Percentiles rank a stretch among this genome's conserved stretches.
Conservation (phyloP, 768 basidiomycete species). For the Dendrothele bispora region DNA sequence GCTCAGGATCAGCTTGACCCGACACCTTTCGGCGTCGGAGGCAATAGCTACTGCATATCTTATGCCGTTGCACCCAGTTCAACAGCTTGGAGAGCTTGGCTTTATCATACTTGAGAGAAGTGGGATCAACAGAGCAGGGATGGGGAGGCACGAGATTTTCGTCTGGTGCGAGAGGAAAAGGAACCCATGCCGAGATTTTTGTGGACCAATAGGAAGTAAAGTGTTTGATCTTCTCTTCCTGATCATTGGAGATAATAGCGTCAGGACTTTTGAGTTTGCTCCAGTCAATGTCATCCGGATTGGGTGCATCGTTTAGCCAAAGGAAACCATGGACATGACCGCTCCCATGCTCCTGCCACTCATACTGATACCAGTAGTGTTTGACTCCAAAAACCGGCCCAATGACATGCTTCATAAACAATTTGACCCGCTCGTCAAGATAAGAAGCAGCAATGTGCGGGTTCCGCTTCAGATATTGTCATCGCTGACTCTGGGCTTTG, state of each 20-base stretch:
- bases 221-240: constrained; percentile 10
- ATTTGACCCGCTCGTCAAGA: constrained; percentile 17
- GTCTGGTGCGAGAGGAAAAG: constrained; percentile 6
- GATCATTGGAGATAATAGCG: constrained; percentile 4
- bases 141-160: background rate
- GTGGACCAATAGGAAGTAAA: constrained; percentile 9
- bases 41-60: too few species aligned
- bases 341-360: constrained; percentile 22
- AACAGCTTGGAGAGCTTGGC: background rate
- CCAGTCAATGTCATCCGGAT: constrained; percentile 15
- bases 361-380: constrained; percentile 22
- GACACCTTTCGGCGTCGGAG: too few species aligned
- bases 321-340: constrained; percentile 27
- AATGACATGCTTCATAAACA: constrained; percentile 17
- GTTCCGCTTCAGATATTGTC: constrained; percentile 20
- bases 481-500: constrained; percentile 5
- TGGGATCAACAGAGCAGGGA: background rate
- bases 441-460: constrained; percentile 23
- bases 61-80: too few species aligned
- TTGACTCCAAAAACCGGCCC: constrained; percentile 13
- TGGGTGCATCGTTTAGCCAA: constrained; percentile 23
- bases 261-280: constrained; percentile 4
- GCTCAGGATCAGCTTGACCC: too few species aligned
- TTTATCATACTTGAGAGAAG: background rate
- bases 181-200: constrained; percentile 17